These are phyloP conservation scores for Parastagonospora nodorum DNA, from an alignment of 2,329 filamentous ascomycete species.

Conservation along the genomic window DNA sequence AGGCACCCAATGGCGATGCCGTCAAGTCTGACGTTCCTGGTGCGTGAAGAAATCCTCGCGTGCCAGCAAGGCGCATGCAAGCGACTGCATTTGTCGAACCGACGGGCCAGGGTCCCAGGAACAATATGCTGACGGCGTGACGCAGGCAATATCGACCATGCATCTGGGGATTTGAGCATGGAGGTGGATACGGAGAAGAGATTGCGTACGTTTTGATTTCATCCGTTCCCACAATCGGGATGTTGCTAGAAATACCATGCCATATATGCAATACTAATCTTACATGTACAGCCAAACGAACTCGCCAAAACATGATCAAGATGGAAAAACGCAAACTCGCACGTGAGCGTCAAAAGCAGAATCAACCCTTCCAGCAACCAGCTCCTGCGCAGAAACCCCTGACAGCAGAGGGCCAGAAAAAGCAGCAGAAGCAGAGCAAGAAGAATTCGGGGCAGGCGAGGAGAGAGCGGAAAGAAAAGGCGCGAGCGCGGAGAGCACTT, in stretches of 20 bases:
- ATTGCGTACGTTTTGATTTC: no score
- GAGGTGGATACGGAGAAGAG: not conserved
- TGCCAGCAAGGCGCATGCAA: slow-evolving; percentile 2
- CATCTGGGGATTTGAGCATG: not conserved
- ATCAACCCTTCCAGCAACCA: not conserved
- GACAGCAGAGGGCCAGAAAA: not conserved
- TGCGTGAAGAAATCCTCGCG: slow-evolving; percentile 6
- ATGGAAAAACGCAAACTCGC: slow-evolving; percentile 4
- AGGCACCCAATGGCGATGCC: slow-evolving; percentile 4
- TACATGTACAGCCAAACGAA: not conserved
- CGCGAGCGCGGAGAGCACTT: not conserved
- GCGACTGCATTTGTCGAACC: not conserved
- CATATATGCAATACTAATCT: not conserved
- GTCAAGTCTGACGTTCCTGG: not conserved
- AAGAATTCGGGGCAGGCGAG: slow-evolving; percentile 1
- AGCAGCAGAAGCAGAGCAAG: slow-evolving; percentile 5
- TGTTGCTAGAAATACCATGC: no score
- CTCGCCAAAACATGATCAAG: slow-evolving; percentile 5
- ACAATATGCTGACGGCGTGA: not conserved
- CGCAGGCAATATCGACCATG: not conserved
- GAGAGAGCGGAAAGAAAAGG: not conserved
- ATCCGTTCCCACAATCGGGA: no score
- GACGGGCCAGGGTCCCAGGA: not conserved
- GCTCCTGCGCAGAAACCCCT: not conserved
- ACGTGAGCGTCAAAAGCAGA: not conserved